Evolutionary conservation across 768 basidiomycete species (phyloP).

Genomic region (Boletus pseudo-olivaceus): DNA sequence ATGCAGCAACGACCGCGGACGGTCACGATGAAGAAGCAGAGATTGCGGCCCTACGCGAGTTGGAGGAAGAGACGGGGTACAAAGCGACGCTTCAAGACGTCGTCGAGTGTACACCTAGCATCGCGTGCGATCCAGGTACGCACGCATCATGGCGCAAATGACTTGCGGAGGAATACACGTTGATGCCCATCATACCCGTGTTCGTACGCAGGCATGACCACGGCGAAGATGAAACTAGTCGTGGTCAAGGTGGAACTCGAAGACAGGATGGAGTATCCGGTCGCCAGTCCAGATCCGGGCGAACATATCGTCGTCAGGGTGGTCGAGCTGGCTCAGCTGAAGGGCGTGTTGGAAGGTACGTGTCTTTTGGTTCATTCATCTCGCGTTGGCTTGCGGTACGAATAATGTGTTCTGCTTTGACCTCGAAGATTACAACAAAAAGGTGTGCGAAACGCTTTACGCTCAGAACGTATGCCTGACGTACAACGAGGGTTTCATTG

Average conservation of each 20-base stretch:
- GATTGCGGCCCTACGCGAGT: conserved; percentile 79
- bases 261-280: conserved; percentile 64
- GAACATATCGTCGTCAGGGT: conserved; percentile 78
- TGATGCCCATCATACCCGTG: neutral
- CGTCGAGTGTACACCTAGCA: conserved; percentile 56
- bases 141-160: neutral
- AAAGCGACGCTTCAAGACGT: conserved; percentile 52
- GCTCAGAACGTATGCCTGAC: neutral
- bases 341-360: conserved; percentile 63
- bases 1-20: conserved; percentile 45
- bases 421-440: conserved; percentile 50
- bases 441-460: conserved; percentile 36
- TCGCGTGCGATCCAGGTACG: conserved; percentile 71
- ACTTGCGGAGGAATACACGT: neutral
- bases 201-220: conserved; percentile 75
- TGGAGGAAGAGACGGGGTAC: conserved; percentile 92
- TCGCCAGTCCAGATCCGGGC: conserved; percentile 77
- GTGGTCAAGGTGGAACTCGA: conserved; percentile 64
- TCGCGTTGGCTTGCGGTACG: neutral
- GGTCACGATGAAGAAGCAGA: conserved; percentile 61
- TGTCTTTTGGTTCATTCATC: conserved; percentile 1
- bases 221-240: conserved; percentile 88
- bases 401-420: neutral
- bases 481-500: conserved; percentile 47
- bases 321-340: conserved; percentile 64